Base-by-base conservation (phyloP, 768 basidiomycete genomes). In the Tylopilus vinaceipallidus region DNA sequence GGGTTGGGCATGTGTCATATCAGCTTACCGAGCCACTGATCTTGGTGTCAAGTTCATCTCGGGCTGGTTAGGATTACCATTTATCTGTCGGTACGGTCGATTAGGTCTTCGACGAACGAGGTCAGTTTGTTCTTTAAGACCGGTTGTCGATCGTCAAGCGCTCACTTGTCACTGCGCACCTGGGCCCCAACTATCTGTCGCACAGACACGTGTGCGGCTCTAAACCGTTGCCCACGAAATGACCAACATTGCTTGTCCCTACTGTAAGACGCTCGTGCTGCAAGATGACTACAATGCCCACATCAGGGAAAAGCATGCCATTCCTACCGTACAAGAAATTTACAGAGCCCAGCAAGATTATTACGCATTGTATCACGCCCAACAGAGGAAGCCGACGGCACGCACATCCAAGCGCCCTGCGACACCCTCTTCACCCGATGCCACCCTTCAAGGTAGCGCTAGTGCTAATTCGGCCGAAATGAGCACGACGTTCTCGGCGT, bases 401-500 rank as follows among this genome's bases (percentile, higher is more conserved):
- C n/a, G n/a, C n/a, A 0, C 44, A 10, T 8, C 41, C 37, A 45
- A 39, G 6, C 27, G 36, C 11, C 14, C 24, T 23, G 10, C 23
- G 32, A 2, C 27, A 34, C 5, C 53, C n/a, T 17, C 52, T 5
- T 42, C 52, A 22, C 35, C 56, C n/a, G 42, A 22, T 19, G 4
- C 26, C 38, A 45, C 34, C 16, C 49, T 39, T 29, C 42, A 43
- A 1, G 47, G 27, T 4, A 50, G 48, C 24, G 36, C 29, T n/a
- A n/a, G n/a, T 24, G 2, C 39, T 6, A 9, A 29, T 13, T 17
- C 45, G 1, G 38, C 11, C 23, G 42, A 46, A 5, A 44, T 45
- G 50, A 65, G 49, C 35, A 52, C 49, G 2, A 48, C 42, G 10
- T 65, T 67, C 19, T 50, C 58, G 3, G 54, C 47, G 6, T 67